phyloP scores from a whole-genome alignment of 345 rosid species.

The Anastatica hierochuntica region DNA sequence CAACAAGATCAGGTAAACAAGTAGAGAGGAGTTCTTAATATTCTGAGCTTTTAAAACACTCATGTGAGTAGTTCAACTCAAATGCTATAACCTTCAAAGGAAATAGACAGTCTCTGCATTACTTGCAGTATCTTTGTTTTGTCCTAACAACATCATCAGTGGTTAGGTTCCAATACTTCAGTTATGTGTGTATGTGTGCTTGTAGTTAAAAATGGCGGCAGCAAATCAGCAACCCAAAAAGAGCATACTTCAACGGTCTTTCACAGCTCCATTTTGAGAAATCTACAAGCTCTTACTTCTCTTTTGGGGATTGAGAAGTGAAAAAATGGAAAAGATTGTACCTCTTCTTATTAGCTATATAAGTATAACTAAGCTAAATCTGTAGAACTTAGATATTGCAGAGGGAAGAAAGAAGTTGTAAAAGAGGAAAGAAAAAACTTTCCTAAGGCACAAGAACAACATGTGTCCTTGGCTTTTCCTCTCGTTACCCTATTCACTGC shows the following conservation, averaged over 20 bases:
- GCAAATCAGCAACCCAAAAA: slow-evolving; percentile 38
- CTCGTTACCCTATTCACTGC: slow-evolving; percentile 12
- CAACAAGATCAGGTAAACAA: slow-evolving; percentile 54
- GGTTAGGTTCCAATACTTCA: slow-evolving; percentile 4
- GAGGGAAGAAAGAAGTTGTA: slow-evolving; percentile 4
- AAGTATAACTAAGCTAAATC: slow-evolving; percentile 18
- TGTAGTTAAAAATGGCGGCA: slow-evolving; percentile 43
- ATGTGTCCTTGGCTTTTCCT: slow-evolving; percentile 11
- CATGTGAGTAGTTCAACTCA: neutral
- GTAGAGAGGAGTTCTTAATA: no score
- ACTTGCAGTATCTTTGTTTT: slow-evolving; percentile 8
- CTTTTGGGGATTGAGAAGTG: slow-evolving; percentile 20
- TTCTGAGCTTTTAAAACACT: no score
- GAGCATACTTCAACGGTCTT: slow-evolving; percentile 40
- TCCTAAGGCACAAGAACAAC: slow-evolving; percentile 24
- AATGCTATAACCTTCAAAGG: neutral
- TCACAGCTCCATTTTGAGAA: slow-evolving; percentile 76
- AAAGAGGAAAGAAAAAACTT: slow-evolving; percentile 7
- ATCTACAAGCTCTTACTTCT: slow-evolving; percentile 15
- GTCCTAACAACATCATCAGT: neutral
- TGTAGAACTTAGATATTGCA: slow-evolving; percentile 22
- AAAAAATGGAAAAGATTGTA: slow-evolving; percentile 21
- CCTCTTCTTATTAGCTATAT: slow-evolving; percentile 9
- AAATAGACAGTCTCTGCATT: slow-evolving; percentile 7
- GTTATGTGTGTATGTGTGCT: slow-evolving; percentile 9